Evolutionary conservation across 1,284 basidiomycete genomes (phyloP).

Genomic region (Cutaneotrichosporon cutaneum): DNA sequence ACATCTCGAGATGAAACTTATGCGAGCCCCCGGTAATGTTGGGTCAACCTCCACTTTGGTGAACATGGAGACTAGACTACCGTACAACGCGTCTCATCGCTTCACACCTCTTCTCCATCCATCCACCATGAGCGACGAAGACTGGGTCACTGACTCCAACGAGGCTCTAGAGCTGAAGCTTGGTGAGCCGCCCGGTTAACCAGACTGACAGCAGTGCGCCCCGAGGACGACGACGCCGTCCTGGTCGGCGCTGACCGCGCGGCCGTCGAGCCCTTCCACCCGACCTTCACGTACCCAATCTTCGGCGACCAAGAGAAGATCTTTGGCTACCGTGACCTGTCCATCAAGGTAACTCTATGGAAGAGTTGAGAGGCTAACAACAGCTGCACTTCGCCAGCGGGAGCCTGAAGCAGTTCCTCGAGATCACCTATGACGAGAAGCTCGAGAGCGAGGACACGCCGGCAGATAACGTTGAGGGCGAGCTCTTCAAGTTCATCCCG

Average conservation of each 20-base stretch:
- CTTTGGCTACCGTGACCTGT: slow-evolving; percentile 84
- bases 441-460: slow-evolving; percentile 67
- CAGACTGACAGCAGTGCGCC: slow-evolving; percentile 60
- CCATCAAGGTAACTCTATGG: slow-evolving; percentile 66
- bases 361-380: not conserved
- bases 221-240: slow-evolving; percentile 61
- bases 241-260: slow-evolving; percentile 61
- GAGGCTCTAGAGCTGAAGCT: slow-evolving; percentile 69
- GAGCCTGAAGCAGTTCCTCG: slow-evolving; percentile 72
- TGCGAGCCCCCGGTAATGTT: not conserved
- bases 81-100: slow-evolving; percentile 5
- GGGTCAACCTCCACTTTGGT: slow-evolving; percentile 7
- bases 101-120: not conserved
- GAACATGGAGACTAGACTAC: not conserved
- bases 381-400: slow-evolving; percentile 84
- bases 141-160: slow-evolving; percentile 63
- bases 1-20: not conserved
- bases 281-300: slow-evolving; percentile 88
- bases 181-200: slow-evolving; percentile 56
- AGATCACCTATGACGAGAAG: slow-evolving; percentile 66
- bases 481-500: slow-evolving; percentile 75
- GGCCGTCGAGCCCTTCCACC: slow-evolving; percentile 66
- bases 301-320: slow-evolving; percentile 96
- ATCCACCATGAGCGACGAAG: slow-evolving; percentile 9
- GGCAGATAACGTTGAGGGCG: slow-evolving; percentile 83